Percentiles rank a stretch among this genome's conserved stretches.
Conservation (phyloP, 78 protist species). For the Salpingoeca rosetta region DNA sequence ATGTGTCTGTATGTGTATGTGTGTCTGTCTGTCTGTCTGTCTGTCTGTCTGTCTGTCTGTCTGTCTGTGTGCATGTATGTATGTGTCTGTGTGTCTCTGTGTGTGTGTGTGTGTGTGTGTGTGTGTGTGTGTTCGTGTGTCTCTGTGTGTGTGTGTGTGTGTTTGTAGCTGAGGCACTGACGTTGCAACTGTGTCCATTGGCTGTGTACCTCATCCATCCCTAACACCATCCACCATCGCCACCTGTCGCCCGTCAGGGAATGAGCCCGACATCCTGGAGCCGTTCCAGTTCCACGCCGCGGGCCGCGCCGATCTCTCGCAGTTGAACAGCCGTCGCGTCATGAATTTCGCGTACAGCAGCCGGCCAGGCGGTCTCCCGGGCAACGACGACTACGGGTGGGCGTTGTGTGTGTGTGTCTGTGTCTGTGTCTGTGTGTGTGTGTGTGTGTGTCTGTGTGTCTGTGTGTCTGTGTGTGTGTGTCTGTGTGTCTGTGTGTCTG, state of each 20-base stretch:
- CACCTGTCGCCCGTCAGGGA: neutral
- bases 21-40: neutral
- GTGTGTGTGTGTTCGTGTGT: neutral
- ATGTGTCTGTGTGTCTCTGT: too few relatives aligned
- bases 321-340: neutral
- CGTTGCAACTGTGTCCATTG: neutral
- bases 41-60: neutral
- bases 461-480: too few relatives aligned
- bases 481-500: too few relatives aligned
- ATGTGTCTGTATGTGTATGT: neutral
- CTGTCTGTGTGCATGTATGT: neutral
- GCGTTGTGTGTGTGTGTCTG: too few relatives aligned
- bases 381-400: constrained; percentile 43
- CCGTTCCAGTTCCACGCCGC: neutral
- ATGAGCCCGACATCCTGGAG: constrained; percentile 16
- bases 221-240: too few relatives aligned
- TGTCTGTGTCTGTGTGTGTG: too few relatives aligned
- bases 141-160: neutral
- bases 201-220: too few relatives aligned
- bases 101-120: neutral
- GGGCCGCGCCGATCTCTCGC: constrained; percentile 3
- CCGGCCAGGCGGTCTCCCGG: constrained; percentile 17
- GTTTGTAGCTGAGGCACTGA: neutral
- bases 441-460: too few relatives aligned
- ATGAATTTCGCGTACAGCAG: neutral